Base-by-base conservation (phyloP, 164 flowering plant species). In the Piper longum region DNA sequence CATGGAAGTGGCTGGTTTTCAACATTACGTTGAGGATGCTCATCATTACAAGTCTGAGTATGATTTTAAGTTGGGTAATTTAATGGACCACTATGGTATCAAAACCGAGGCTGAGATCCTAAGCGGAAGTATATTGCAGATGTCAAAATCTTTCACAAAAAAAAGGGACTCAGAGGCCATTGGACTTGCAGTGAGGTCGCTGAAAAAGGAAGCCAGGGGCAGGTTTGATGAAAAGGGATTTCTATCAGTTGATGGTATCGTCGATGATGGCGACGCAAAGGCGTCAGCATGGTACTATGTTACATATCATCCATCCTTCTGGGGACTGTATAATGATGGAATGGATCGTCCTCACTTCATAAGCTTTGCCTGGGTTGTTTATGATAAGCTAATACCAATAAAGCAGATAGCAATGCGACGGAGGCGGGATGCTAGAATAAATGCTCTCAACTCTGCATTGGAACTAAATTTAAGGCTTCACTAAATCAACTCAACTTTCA, bases 241-340 rank as follows among this genome's bases (percentile, higher is more conserved):
- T 16, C 66, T 54, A 19, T 57, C 58, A 17, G 74, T 64, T 57
- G 57, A 62, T 11, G 74, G 42, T 9, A 41, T 39, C 16, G 61
- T 40, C 5, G 78, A 73, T 17, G 76, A 83, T 62, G 54, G 60
- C 4, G 68, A 69, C 69, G 88, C 95, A 43, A 85, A 82, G 69
- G 96, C 96, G 5, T 87, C 96, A 0, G 96, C 95, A 45, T 89
- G 96, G 92, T 89, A 91, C 70, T 77, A 89, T 66, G 96, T 87
- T 41, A 83, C 95, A 0, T 87, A 89, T 65, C 92, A 89, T 73
- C 85, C 75, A 0, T 19, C 43, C 6, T 89, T 74, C 64, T 84
- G 81, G 77, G 95, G 89, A 40, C 14, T 45, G 63, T 84, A 80
- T 77, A 82, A 83, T 36, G 87, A 83, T 41, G 96, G 83, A 11